Percentiles rank a stretch among this genome's conserved stretches.
phyloP scores from a whole-genome alignment of 225 moss, liverwort and hornwort genomes.

The Ulota crispa region DNA sequence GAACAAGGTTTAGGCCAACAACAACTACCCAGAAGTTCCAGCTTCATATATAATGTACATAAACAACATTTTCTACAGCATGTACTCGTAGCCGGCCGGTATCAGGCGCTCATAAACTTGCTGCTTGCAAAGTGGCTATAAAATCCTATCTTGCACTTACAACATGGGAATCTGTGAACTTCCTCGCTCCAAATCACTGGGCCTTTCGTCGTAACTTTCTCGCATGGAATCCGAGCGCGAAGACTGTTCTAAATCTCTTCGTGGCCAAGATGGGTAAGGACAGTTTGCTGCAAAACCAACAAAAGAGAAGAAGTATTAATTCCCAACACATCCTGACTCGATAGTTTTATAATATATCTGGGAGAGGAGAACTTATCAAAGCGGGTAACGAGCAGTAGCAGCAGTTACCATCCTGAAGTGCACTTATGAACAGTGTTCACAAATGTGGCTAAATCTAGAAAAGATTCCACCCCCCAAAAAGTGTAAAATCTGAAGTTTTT shows the following conservation, averaged over 20 bases:
- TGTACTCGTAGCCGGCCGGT: not conserved
- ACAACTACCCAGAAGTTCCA: not conserved
- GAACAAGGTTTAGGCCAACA: not conserved
- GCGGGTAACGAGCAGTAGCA: not conserved
- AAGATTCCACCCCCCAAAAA: too few species aligned
- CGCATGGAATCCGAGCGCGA: not conserved
- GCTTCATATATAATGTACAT: not conserved
- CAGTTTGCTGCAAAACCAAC: slow-evolving; percentile 23
- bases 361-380: not conserved
- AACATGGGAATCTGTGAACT: slow-evolving; percentile 34
- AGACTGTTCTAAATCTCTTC: not conserved
- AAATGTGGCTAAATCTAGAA: too few species aligned
- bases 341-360: not conserved
- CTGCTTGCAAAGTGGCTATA: not conserved
- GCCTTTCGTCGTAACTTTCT: not conserved
- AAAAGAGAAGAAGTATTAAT: not conserved
- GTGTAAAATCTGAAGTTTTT: too few species aligned
- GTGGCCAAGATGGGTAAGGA: slow-evolving; percentile 29
- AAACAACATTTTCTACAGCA: not conserved
- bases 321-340: not conserved
- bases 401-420: not conserved
- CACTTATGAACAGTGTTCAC: not conserved
- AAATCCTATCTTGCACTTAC: not conserved
- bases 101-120: not conserved
- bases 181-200: slow-evolving; percentile 41